A percentile compares a stretch with the other conserved stretches of the same genome.
These are phyloP conservation scores for Gaultheria prostrata DNA, from an alignment of 148 eudicot genomes.

Conservation along the genomic window DNA sequence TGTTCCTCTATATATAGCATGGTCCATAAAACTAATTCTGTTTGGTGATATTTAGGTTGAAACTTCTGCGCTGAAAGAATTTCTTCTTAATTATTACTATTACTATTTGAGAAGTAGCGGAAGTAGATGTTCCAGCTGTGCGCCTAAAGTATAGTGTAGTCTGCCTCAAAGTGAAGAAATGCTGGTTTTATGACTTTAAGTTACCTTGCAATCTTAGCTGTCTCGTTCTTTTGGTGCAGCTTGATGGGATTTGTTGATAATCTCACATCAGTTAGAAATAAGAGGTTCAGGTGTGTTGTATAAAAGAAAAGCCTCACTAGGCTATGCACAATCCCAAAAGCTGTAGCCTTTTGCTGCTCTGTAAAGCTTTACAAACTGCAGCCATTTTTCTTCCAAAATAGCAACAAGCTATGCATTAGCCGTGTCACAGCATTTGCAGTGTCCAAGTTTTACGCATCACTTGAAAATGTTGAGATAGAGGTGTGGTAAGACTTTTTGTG, in stretches of 20 bases:
- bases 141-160: not conserved
- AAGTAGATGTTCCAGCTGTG: not conserved
- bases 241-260: not conserved
- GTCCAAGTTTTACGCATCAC: not conserved
- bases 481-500: not conserved
- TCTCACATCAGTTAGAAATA: too few relatives aligned
- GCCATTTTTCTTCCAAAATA: not conserved
- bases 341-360: not conserved
- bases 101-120: not conserved
- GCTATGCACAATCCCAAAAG: too few relatives aligned
- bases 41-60: not conserved
- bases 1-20: not conserved
- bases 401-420: not conserved
- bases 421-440: not conserved
- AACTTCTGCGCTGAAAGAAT: not conserved
- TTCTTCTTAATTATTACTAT: not conserved
- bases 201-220: not conserved
- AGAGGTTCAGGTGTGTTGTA: too few relatives aligned
- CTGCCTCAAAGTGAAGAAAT: not conserved
- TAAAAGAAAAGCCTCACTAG: too few relatives aligned
- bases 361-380: not conserved
- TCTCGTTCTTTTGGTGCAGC: not conserved
- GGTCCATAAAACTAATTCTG: not conserved
- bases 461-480: not conserved
- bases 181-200: not conserved